A percentile compares a stretch with the other conserved stretches of the same genome.
Conservation (phyloP, 176 grass and related monocot genomes). For the Coix lacrymajobi region DNA sequence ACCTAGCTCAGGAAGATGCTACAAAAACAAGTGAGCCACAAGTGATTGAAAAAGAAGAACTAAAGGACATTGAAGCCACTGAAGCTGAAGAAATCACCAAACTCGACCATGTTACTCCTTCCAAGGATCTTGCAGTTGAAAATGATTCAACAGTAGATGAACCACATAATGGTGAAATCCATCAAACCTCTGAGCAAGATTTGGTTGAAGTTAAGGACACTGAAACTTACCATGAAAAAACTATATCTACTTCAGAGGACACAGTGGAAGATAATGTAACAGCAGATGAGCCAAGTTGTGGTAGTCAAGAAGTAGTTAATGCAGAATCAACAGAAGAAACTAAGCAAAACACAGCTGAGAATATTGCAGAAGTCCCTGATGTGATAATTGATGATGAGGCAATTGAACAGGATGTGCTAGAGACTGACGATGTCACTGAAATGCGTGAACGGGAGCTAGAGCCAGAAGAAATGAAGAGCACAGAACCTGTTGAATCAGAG, state of each 20-base stretch:
- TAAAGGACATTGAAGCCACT: constrained; percentile 8
- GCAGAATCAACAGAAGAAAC: constrained; percentile 32
- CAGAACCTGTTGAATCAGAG: constrained; percentile 25
- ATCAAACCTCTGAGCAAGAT: not conserved
- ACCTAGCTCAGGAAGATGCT: not conserved
- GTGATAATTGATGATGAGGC: not conserved
- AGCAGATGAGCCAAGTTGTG: constrained; percentile 17
- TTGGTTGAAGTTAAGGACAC: constrained; percentile 15
- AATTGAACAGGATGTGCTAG: constrained; percentile 5
- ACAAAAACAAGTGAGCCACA: not conserved
- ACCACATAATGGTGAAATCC: constrained; percentile 22
- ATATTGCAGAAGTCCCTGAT: constrained; percentile 11
- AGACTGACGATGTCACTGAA: constrained; percentile 17
- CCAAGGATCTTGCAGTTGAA: constrained; percentile 16
- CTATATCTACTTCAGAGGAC: constrained; percentile 9
- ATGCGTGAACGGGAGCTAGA: not conserved
- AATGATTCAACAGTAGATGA: constrained; percentile 25
- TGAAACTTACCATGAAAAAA: constrained; percentile 6
- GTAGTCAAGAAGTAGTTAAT: constrained; percentile 24
- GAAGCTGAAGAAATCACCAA: constrained; percentile 17
- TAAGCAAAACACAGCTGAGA: constrained; percentile 3
- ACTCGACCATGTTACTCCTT: constrained; percentile 12
- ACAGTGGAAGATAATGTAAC: constrained; percentile 8
- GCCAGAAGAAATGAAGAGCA: constrained; percentile 33
- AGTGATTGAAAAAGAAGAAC: constrained; percentile 8